Conservation (phyloP, 495 filamentous ascomycete genomes). For the Penicillium daleae region DNA sequence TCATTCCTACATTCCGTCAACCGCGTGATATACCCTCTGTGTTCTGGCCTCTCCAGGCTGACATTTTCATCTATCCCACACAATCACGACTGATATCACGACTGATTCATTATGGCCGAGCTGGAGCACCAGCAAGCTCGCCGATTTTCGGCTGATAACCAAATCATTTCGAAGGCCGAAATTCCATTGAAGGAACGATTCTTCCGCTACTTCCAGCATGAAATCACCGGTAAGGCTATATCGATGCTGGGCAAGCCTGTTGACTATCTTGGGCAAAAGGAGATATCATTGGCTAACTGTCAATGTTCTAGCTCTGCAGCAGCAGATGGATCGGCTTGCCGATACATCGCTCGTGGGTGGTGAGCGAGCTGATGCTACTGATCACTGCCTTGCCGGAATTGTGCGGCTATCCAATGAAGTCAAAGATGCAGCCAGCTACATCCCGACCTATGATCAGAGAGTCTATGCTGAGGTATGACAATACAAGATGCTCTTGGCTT, state of each 20-base stretch:
- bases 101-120: constrained; percentile 36
- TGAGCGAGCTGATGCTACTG: constrained; percentile 65
- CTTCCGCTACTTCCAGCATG: constrained; percentile 76
- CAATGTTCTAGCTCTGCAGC: constrained; percentile 55
- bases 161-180: constrained; percentile 45
- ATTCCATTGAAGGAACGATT: constrained; percentile 69
- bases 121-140: constrained; percentile 35
- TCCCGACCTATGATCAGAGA: constrained; percentile 78
- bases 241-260: not conserved
- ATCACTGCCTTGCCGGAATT: constrained; percentile 68
- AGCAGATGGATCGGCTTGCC: constrained; percentile 61
- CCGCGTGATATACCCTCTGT: constrained; percentile 11
- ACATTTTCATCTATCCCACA: not conserved
- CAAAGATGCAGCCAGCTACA: constrained; percentile 66
- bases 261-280: not conserved
- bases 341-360: constrained; percentile 55
- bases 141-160: constrained; percentile 46
- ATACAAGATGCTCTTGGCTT: not conserved
- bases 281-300: not conserved
- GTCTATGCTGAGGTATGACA: constrained; percentile 66
- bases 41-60: not conserved
- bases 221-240: constrained; percentile 61
- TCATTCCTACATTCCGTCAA: constrained; percentile 30
- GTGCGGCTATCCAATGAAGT: constrained; percentile 68
- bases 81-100: too few species aligned